These are phyloP conservation scores for Hericium coralloides DNA, from an alignment of 768 basidiomycete species.

Conservation along the genomic window DNA sequence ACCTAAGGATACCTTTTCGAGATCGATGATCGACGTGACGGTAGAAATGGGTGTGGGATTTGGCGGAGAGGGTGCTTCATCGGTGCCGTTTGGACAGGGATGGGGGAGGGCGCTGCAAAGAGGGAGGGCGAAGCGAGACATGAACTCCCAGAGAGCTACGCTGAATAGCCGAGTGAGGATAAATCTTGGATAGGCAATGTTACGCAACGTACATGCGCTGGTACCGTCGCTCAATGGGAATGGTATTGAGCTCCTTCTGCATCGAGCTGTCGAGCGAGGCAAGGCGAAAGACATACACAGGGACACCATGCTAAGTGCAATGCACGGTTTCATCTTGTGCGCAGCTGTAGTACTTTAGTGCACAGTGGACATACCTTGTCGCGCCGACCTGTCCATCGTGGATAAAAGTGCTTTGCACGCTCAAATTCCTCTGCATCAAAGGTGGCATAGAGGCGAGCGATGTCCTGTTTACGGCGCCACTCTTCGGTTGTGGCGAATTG, in stretches of 20 bases:
- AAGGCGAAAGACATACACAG: constrained; percentile 69
- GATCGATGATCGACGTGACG: constrained; percentile 63
- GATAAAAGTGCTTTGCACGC: constrained; percentile 54
- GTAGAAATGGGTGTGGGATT: background rate
- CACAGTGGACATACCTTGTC: constrained; percentile 44
- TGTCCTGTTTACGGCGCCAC: constrained; percentile 58
- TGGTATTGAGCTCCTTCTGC: constrained; percentile 51
- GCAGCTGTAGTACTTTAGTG: background rate
- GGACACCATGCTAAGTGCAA: constrained; percentile 46
- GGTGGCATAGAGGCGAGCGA: constrained; percentile 52
- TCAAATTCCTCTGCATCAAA: constrained; percentile 57
- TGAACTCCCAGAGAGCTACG: constrained; percentile 55
- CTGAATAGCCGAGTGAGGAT: constrained; percentile 25
- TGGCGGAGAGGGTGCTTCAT: constrained; percentile 16
- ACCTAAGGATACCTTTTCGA: constrained; percentile 49
- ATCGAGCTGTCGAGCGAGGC: constrained; percentile 45
- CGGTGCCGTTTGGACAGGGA: background rate
- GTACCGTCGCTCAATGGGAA: constrained; percentile 46
- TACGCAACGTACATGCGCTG: constrained; percentile 52
- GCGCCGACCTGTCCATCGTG: constrained; percentile 72
- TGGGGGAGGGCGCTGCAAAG: constrained; percentile 57
- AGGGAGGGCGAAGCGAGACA: constrained; percentile 55
- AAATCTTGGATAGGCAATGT: background rate
- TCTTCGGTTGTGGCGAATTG: constrained; percentile 61
- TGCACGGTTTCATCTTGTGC: background rate